Percentiles rank a stretch among this genome's conserved stretches.
Evolutionary conservation across 768 basidiomycete species (phyloP).

Genomic region (Artomyces pyxidatus): DNA sequence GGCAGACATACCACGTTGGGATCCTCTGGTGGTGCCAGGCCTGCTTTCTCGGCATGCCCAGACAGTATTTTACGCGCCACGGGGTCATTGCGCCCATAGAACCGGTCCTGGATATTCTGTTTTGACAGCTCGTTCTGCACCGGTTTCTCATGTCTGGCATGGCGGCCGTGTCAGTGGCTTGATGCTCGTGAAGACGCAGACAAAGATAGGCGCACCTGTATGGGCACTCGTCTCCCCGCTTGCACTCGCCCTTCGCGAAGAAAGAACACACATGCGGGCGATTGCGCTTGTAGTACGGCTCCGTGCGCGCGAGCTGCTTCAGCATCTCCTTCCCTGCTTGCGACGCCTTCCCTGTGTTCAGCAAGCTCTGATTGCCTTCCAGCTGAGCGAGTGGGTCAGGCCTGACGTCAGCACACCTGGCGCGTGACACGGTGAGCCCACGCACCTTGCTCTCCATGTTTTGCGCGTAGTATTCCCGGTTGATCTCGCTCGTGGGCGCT

Average conservation of each 20-base stretch:
- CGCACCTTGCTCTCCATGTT: conserved; percentile 81
- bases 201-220: conserved; percentile 45
- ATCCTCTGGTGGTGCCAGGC: conserved; percentile 88
- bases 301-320: conserved; percentile 88
- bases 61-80: conserved; percentile 87
- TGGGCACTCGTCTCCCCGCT: conserved; percentile 85
- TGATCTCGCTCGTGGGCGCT: conserved; percentile 95
- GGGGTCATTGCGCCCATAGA: conserved; percentile 88
- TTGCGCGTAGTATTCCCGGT: conserved; percentile 91
- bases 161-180: neutral
- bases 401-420: neutral
- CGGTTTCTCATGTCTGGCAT: conserved; percentile 79
- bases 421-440: conserved; percentile 4
- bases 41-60: conserved; percentile 71
- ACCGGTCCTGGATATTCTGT: conserved; percentile 92
- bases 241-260: conserved; percentile 93
- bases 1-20: conserved; percentile 58
- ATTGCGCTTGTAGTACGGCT: conserved; percentile 97
- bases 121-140: conserved; percentile 74
- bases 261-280: conserved; percentile 91
- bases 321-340: conserved; percentile 95
- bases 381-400: conserved; percentile 39
- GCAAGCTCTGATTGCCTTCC: conserved; percentile 58
- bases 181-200: neutral
- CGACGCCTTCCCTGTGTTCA: conserved; percentile 52